A percentile compares a stretch with the other conserved stretches of the same genome.
phyloP scores from a whole-genome alignment of 495 filamentous ascomycete species.

The Apiosordaria backusii region DNA sequence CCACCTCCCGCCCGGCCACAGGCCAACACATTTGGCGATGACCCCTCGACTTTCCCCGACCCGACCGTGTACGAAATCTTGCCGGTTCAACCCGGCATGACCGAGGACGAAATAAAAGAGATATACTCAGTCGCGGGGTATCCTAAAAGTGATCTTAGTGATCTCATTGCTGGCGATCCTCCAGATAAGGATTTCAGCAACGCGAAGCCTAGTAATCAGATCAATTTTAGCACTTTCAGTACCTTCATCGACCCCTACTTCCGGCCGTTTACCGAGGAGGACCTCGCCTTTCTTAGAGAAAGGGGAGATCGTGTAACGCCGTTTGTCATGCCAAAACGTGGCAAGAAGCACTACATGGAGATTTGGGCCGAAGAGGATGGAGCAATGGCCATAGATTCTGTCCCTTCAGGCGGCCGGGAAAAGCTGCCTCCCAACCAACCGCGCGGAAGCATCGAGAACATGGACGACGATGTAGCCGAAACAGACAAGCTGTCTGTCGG shows the following conservation, averaged over 20 bases:
- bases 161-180: constrained; percentile 81
- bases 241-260: constrained; percentile 88
- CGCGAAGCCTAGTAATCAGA: constrained; percentile 89
- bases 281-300: constrained; percentile 89
- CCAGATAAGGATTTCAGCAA: constrained; percentile 95
- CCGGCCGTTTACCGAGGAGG: constrained; percentile 86
- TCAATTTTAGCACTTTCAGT: constrained; percentile 83
- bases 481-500: constrained; percentile 89
- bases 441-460: constrained; percentile 74
- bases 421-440: constrained; percentile 74
- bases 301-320: constrained; percentile 77
- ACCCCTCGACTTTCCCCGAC: constrained; percentile 87
- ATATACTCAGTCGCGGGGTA: constrained; percentile 85
- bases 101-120: constrained; percentile 73
- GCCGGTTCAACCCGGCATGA: constrained; percentile 65
- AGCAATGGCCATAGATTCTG: constrained; percentile 61
- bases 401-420: constrained; percentile 47
- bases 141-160: constrained; percentile 70
- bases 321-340: constrained; percentile 82
- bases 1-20: constrained; percentile 71
- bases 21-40: constrained; percentile 79
- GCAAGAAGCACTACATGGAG: constrained; percentile 80
- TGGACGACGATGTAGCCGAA: constrained; percentile 80
- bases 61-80: constrained; percentile 94
- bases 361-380: constrained; percentile 94